Base-by-base conservation (phyloP, 1,139 yeast species). In the Geotrichum citri-aurantii region DNA sequence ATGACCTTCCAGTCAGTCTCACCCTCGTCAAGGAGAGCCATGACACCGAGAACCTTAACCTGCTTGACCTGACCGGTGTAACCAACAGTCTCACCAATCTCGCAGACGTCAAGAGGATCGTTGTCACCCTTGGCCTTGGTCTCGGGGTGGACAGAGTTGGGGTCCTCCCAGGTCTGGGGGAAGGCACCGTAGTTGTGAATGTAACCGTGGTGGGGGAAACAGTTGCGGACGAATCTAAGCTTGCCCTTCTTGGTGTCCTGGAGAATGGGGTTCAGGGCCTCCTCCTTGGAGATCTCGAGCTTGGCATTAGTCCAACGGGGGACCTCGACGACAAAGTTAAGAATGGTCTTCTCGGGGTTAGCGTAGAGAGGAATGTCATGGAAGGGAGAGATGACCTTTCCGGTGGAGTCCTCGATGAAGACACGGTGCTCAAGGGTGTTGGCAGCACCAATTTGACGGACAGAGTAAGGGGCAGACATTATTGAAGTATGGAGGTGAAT, bases 91-190 rank as follows among this genome's bases (percentile, higher is more conserved):
- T 85, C 83, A 67, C 96, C 96, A 62, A 90, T 88, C 74, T 90
- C 97, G 71, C 95, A 86, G 47, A 88, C 95, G 70, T 90, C 97
- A 68, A 90, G 78, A 50, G 96, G 96, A 77, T 90, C 96, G 72
- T 88, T 86, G 73, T 90, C 97, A 67, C 97, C 96, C 65, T 74
- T 82, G 21, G 64, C 61, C 52, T 65, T 65, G 7, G 95, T 86
- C 71, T 86, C 93, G 64, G 88, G 86, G 61, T 67, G 65, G 33
- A 61, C 57, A 76, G 86, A 87, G 66, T 82, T 83, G 60, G 95
- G 95, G 69, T 90, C 95, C 75, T 90, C 97, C 96, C 96, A 90
- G 37, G 97, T 90, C 75, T 89, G 96, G 58, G 97, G 96, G 78
- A 90, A 83, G 33, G 96, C 96, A 68, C 97, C 97, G 71, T 90